Evolutionary conservation across 2,329 filamentous ascomycete genomes (phyloP).

Genomic region (Periconia sp.): DNA sequence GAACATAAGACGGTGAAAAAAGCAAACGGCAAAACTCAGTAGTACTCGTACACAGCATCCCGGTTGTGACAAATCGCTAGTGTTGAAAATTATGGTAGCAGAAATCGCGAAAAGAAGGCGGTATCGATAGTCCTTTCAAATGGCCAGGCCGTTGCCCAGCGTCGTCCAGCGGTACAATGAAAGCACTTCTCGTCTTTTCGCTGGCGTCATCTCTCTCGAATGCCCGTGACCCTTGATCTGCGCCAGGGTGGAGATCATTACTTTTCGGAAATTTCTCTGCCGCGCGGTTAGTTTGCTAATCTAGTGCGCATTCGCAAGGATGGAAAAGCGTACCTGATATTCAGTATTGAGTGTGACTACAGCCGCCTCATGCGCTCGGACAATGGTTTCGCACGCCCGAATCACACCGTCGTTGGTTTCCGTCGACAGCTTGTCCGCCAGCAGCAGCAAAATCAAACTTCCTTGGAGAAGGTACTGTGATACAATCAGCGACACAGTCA

Average conservation of each 20-base stretch:
- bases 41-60: neutral
- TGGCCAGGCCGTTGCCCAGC: slow-evolving; percentile 32
- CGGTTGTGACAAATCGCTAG: too few relatives aligned
- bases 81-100: too few relatives aligned
- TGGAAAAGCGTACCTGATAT: slow-evolving; percentile 68
- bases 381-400: slow-evolving; percentile 87
- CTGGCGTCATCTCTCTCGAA: slow-evolving; percentile 39
- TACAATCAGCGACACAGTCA: slow-evolving; percentile 8
- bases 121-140: slow-evolving; percentile 1
- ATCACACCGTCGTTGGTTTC: slow-evolving; percentile 84
- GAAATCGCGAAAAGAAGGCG: too few relatives aligned
- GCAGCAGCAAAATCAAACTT: slow-evolving; percentile 81
- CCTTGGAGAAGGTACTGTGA: slow-evolving; percentile 76
- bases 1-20: neutral
- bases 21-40: neutral
- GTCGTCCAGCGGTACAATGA: slow-evolving; percentile 57
- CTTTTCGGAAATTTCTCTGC: slow-evolving; percentile 58
- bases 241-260: slow-evolving; percentile 48
- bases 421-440: slow-evolving; percentile 84
- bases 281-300: slow-evolving; percentile 2
- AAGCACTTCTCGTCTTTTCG: slow-evolving; percentile 51
- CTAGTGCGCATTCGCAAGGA: neutral
- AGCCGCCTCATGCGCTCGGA: slow-evolving; percentile 90
- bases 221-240: slow-evolving; percentile 42
- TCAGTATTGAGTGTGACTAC: slow-evolving; percentile 93